Percentiles rank a stretch among this genome's conserved stretches.
phyloP scores from a whole-genome alignment of 805 yeast genomes.

The Candida argentea region DNA sequence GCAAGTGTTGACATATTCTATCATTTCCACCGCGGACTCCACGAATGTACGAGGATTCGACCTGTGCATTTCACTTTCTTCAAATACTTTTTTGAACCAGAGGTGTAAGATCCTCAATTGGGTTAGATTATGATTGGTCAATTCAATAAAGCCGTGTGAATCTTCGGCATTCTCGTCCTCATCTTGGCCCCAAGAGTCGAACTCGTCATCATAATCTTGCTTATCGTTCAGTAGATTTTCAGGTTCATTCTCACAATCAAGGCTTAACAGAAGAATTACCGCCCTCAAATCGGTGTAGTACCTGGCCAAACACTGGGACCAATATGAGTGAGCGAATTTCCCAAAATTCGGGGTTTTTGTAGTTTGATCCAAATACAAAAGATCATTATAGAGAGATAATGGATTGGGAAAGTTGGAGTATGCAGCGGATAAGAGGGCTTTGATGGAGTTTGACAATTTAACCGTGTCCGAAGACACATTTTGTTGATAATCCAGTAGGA shows the following conservation, averaged over 20 bases:
- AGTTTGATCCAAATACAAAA: constrained; percentile 13
- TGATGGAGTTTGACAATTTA: constrained; percentile 16
- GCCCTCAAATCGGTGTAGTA: constrained; percentile 11
- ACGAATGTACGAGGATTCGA: constrained; percentile 21
- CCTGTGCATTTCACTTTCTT: constrained; percentile 11
- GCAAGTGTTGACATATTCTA: constrained; percentile 21
- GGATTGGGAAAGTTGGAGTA: constrained; percentile 25
- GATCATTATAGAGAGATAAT: constrained; percentile 27
- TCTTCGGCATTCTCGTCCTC: constrained; percentile 2
- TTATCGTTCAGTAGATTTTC: no score
- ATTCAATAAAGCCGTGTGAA: constrained; percentile 7
- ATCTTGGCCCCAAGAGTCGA: neutral
- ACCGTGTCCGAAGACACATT: constrained; percentile 10
- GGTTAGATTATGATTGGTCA: constrained; percentile 11
- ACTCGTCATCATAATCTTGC: neutral
- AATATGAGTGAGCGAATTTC: constrained; percentile 9
- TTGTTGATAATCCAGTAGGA: constrained; percentile 13
- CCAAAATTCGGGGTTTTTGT: constrained; percentile 7
- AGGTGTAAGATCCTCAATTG: constrained; percentile 11
- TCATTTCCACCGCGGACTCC: constrained; percentile 13
- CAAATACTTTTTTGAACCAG: constrained; percentile 14
- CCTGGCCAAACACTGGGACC: constrained; percentile 12
- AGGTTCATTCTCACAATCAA: constrained; percentile 3
- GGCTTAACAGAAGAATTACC: constrained; percentile 8
- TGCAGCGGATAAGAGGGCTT: constrained; percentile 19